phyloP scores from a whole-genome alignment of 257 asterid species.

The Paulownia fortunei region DNA sequence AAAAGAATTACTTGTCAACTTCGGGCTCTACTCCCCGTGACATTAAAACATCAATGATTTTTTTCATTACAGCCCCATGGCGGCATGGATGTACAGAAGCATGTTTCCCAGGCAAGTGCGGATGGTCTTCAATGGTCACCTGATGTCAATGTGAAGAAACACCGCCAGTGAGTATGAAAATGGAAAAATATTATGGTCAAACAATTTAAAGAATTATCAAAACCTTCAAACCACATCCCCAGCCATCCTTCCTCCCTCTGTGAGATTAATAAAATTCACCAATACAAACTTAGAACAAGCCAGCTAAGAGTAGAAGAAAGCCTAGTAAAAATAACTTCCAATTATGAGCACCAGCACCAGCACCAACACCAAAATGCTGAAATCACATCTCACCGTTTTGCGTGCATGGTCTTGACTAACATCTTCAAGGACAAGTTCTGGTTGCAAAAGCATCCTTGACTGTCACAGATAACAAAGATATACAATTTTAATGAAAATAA shows the following conservation, averaged over 20 bases:
- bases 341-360: neutral
- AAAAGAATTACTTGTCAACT: slow-evolving; percentile 82
- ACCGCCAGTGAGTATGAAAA: slow-evolving; percentile 2
- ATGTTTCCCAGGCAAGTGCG: slow-evolving; percentile 96
- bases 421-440: slow-evolving; percentile 95
- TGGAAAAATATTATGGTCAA: slow-evolving; percentile 7
- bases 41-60: slow-evolving; percentile 92
- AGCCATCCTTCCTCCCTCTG: neutral
- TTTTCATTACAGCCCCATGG: slow-evolving; percentile 99
- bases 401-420: slow-evolving; percentile 99
- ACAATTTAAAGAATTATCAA: neutral
- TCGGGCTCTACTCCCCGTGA: slow-evolving; percentile 95
- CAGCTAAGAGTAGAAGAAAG: slow-evolving; percentile 8
- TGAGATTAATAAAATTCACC: slow-evolving; percentile 7
- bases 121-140: slow-evolving; percentile 99
- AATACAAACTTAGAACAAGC: neutral
- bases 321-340: slow-evolving; percentile 9
- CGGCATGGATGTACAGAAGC: slow-evolving; percentile 99
- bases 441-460: slow-evolving; percentile 95
- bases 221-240: slow-evolving; percentile 4
- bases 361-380: slow-evolving; percentile 12
- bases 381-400: slow-evolving; percentile 76
- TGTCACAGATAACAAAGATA: slow-evolving; percentile 44
- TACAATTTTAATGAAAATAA: neutral
- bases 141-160: slow-evolving; percentile 39